phyloP scores from a whole-genome alignment of 345 rosid genomes.

The Citrus glauca region DNA sequence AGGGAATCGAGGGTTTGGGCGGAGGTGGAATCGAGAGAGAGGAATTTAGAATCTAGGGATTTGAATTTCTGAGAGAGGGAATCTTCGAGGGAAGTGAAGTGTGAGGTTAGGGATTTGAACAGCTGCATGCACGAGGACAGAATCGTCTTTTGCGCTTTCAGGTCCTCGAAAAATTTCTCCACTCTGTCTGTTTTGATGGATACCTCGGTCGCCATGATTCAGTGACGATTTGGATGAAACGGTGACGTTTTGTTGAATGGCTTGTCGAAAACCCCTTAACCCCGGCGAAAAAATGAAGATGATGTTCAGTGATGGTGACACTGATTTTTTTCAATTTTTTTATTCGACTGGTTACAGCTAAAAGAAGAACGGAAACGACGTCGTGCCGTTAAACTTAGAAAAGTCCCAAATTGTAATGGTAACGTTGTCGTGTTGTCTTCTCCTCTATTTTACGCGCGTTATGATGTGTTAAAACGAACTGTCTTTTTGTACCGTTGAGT shows the following conservation, averaged over 20 bases:
- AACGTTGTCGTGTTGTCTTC: too few species aligned
- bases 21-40: conserved; percentile 31
- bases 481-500: too few species aligned
- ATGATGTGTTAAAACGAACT: too few species aligned
- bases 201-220: conserved; percentile 26
- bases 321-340: neutral
- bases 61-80: conserved; percentile 33
- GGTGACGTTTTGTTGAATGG: neutral
- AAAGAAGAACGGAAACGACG: too few species aligned
- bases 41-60: conserved; percentile 40
- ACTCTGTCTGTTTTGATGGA: conserved; percentile 29
- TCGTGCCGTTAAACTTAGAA: too few species aligned
- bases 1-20: conserved; percentile 31
- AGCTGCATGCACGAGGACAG: conserved; percentile 41
- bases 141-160: conserved; percentile 34
- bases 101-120: conserved; percentile 37
- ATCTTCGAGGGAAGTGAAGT: conserved; percentile 38
- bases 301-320: neutral
- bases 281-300: neutral
- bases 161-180: conserved; percentile 39
- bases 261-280: neutral
- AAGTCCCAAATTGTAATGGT: too few species aligned
- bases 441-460: too few species aligned
- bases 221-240: neutral
- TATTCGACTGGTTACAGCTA: too few species aligned